Base-by-base conservation (phyloP, 805 yeast species). In the Cyberlindnera xishuangbannaensis region DNA sequence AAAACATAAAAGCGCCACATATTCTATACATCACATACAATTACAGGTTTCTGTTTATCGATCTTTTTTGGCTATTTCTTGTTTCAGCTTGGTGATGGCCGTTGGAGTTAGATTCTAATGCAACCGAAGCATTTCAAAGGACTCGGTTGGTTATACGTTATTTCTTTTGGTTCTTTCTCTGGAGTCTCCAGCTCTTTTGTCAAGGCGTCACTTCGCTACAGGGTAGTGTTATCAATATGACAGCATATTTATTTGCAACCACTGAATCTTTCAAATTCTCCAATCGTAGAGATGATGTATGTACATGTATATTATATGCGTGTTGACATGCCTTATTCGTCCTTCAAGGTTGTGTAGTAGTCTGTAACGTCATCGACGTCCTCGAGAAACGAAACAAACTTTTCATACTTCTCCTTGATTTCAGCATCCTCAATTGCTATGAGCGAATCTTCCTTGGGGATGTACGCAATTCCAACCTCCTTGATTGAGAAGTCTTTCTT, bases 301-400 rank as follows among this genome's bases (percentile, higher is more conserved):
- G 18, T 29, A 30, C 35, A 30, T 11, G 27, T 10, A 13, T 9
- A 12, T 13, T 25, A 12, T n/a, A 18, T n/a, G 23, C 23, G 23
- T 9, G 15, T 13, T 13, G 14, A 19, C 10, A 11, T 6, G 14
- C 11, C 20, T 24, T 14, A 27, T 24, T 65, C 70, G 27, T 62
- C 70, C 29, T 62, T 68, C 45, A 74, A 63, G 53, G 86, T 90
- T 19, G 84, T 71, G 59, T 83, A 84, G 39, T 83, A 76, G 41
- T 76, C 85, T 6, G 85, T 76, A 15, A 90, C 83, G 47, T 92
- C 97, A 31, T 81, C 86, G n/a, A 86, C 62, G 21, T 78, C 85
- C 34, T 85, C 94, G 28, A 90, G 62, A 30, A 67, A 65, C 15
- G 56, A 62, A 21, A 80, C 55, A 22, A 87, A 73, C 49, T 76